Evolutionary conservation across 371 early-diverging fungal species (phyloP), one percentile per base, ranked within the genome.

Genomic region (Mucor plumbeus): DNA sequence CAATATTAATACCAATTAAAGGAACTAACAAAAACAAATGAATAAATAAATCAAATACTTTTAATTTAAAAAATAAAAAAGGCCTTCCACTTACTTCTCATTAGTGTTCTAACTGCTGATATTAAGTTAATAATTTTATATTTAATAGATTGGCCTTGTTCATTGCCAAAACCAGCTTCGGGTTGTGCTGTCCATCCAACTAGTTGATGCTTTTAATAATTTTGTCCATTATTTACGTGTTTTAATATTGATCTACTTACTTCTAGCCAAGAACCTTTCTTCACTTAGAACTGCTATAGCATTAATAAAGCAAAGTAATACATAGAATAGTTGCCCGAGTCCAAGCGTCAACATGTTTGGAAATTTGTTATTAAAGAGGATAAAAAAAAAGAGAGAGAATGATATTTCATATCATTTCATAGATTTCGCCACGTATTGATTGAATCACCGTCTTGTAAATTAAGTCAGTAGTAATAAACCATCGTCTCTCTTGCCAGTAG

Each of bases 271-370:
- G 71, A 98, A 98, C 38, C 98, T 88, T 61, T 98, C 95, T 83
- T 98, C 97, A 73, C 94, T 93, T 54, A 98, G 80, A 55, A 98
- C 88, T 43, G 97, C 97, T 36, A 98, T 84, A 43, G 94, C 93
- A 79, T 98, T 98, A 70, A 96, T 87, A 70, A 95, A 82, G 69
- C 95, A 87, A 44, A 97, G 81, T 56, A 84, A 68, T 15, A 91
- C 88, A 70, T 94, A 92, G 59, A 97, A 80, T 54, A 97, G 75
- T 39, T 87, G 88, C 40, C 93, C 93, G 50, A 94, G 79, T 43
- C 88, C 87, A 68, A 92, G 79, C 36, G 85, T 73, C 79, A 87
- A 80, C 73, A 70, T 72, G 59, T 15, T 31, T 19, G 48, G 14
- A 34, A 4, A 14, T 47, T 40, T 31, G 17, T 21, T 40, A 31